Evolutionary conservation across 208 protist genomes (phyloP), one percentile per base, ranked within the genome.

Genomic region (Wallacemonas sp.): DNA sequence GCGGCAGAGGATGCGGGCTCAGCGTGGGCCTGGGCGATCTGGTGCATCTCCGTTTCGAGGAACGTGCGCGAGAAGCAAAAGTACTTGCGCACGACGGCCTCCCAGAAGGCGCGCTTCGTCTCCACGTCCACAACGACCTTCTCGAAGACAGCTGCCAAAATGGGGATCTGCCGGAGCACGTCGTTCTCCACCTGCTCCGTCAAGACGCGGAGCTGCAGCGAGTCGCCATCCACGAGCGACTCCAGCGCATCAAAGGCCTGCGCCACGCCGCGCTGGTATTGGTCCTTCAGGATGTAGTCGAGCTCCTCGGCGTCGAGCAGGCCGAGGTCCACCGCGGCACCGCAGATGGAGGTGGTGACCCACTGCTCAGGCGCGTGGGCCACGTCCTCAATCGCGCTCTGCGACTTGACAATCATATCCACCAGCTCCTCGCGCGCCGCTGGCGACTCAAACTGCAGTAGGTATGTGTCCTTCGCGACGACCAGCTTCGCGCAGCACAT

Each of bases 41-140:
- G 69, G 42, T 74, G 79, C 44, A 90, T 69, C 33, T 93, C 84
- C 33, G 91, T 84, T 64, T 93, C 86, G 8, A 93, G 70, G 64
- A 93, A 93, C 3, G 90, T 93, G 26, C 85, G 76, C 2, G 89
- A 81, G 44, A 93, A 92, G 78, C 84, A 95, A 62, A 93, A 93
- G 71, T 93, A 91, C 69, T 90, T 90, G 48, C 81, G 82, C 48
- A 91, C 86, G 5, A 93, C 84, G 18, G 82, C 84, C 65, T 92
- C 82, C 87, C 90, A 95, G 49, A 95, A 93, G 29, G 26, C 67
- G 33, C 66, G 63, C 54, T 74, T 77, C 38, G 87, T 87, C 55
- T 86, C 82, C 42, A 61, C 76, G 64, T 87, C 75, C 44, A 78
- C 76, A 20, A 93, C 90, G 59, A 72, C 61, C 3, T 72, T 46